A percentile compares a stretch with the other conserved stretches of the same genome.
Conservation (phyloP, 2,329 filamentous ascomycete species). For the Sarocladiaceae sp. region DNA sequence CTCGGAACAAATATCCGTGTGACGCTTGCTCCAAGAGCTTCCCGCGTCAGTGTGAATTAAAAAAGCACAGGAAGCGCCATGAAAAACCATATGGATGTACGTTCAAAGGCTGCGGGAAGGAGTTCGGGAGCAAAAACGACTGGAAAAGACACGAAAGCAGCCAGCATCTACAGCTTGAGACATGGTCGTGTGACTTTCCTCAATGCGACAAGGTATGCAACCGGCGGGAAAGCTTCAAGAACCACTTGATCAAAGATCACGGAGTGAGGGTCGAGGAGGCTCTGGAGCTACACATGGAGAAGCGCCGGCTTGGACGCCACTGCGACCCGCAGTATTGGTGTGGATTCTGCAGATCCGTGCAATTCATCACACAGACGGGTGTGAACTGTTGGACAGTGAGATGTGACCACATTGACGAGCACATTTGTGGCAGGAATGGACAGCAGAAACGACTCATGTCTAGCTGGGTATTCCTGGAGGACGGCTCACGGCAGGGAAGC, state of each 20-base stretch:
- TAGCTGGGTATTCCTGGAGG: constrained; percentile 1
- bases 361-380: constrained; percentile 30
- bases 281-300: constrained; percentile 39
- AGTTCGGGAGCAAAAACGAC: constrained; percentile 88
- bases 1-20: constrained; percentile 23
- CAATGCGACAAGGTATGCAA: constrained; percentile 55
- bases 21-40: constrained; percentile 39
- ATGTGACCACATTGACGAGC: constrained; percentile 68
- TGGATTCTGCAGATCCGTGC: constrained; percentile 63
- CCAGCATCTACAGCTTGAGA: constrained; percentile 66
- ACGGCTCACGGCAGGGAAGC: neutral
- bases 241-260: constrained; percentile 54
- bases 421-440: constrained; percentile 50
- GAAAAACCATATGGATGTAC: constrained; percentile 78
- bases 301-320: constrained; percentile 57
- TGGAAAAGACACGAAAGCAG: constrained; percentile 87
- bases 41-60: constrained; percentile 48
- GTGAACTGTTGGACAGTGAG: constrained; percentile 21
- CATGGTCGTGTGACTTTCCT: constrained; percentile 60
- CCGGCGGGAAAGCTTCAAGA: constrained; percentile 50
- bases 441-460: constrained; percentile 16
- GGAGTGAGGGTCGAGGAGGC: constrained; percentile 17
- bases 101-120: constrained; percentile 59
- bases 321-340: constrained; percentile 73
- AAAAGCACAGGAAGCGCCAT: constrained; percentile 79